Conservation (phyloP, 805 yeast species). For the Saturnispora bothae region DNA sequence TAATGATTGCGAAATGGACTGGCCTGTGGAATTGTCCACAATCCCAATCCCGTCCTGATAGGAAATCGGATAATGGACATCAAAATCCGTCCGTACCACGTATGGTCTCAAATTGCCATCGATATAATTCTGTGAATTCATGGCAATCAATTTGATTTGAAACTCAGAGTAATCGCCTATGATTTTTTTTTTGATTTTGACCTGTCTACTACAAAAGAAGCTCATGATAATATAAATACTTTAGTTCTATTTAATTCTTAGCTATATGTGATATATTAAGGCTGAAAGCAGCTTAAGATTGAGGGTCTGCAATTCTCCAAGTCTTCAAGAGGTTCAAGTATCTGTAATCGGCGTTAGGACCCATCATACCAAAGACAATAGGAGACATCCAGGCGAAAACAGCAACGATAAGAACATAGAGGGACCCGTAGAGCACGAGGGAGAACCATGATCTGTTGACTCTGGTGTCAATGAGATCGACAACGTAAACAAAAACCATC, state of each 20-base stretch:
- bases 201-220: too few species aligned
- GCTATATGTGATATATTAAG: too few species aligned
- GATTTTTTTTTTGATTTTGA: too few species aligned
- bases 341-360: slow-evolving; percentile 35
- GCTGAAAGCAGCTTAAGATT: not conserved
- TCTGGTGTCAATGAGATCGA: slow-evolving; percentile 30
- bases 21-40: slow-evolving; percentile 25
- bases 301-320: slow-evolving; percentile 35
- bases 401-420: slow-evolving; percentile 44
- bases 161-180: too few species aligned
- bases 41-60: slow-evolving; percentile 27
- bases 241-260: too few species aligned
- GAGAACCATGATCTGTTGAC: slow-evolving; percentile 19
- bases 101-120: slow-evolving; percentile 27
- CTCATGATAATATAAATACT: too few species aligned
- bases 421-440: slow-evolving; percentile 29
- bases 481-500: slow-evolving; percentile 54
- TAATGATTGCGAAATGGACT: slow-evolving; percentile 25
- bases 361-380: slow-evolving; percentile 73
- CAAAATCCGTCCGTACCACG: slow-evolving; percentile 23
- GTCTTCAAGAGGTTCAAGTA: slow-evolving; percentile 43
- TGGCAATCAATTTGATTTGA: too few species aligned
- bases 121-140: slow-evolving; percentile 18
- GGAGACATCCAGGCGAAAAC: slow-evolving; percentile 54
- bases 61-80: slow-evolving; percentile 26